Base-by-base conservation (phyloP, 352 stramenopile species). In the Phytophthora crassamura region DNA sequence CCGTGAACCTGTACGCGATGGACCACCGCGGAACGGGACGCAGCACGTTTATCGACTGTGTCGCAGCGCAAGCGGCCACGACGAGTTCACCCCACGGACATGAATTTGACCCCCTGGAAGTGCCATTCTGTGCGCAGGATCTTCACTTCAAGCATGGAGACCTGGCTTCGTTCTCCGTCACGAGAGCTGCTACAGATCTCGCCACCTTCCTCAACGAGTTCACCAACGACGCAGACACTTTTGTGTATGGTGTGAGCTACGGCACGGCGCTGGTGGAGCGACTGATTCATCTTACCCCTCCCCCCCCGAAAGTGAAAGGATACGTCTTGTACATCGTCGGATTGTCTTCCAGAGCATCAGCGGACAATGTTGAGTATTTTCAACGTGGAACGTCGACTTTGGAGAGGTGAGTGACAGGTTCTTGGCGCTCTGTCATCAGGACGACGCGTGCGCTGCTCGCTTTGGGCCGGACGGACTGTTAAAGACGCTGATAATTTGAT, bases 191-290 rank as follows among this genome's bases (percentile, higher is more conserved):
- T 5, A 69, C 20, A 0, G 74, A 82, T 38, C 6, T 82, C 4
- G 35, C 63, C 10, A 68, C 48, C 3, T 59, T 78, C 32, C 76
- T 78, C 41, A 41, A 54, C 7, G 46, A 54, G 3, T 71, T 59
- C 25, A 58, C 67, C 1, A 61, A 65, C 25, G 62, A 52, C 11
- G 49, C 59, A 7, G 52, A 65, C 36, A 77, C 69, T 3, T 74
- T 58, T 9, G 64, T 84, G 7, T 81, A 81, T 22, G 75, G 75
- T 8, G 64, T 80, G 57, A 87, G 78, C 60, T 87, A 87, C 36
- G 78, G 75, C 34, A 78, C 78, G 1, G 62, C 75, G 1, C 57
- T 82, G 16, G 75, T 84, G 12, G 75, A 87, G 57, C 70, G 78
- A 5, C 41, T 81, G 22, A 77, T 87, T 15, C 75, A 87, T 38